phyloP scores from a whole-genome alignment of 2,329 filamentous ascomycete species.

The Pseudogymnoascus sp. region DNA sequence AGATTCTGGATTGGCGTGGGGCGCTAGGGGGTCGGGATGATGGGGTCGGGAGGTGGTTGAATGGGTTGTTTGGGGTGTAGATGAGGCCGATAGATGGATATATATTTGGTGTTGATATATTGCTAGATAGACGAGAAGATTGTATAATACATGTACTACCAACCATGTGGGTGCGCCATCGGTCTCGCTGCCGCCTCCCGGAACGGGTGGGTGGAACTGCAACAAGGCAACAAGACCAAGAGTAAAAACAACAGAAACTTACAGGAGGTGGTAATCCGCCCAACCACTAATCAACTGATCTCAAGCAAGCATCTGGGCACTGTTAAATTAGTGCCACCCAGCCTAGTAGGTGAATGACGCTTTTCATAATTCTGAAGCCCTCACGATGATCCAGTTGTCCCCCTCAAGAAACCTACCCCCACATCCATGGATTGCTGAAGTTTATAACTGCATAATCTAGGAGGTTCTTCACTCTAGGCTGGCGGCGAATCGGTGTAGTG shows the following conservation, averaged over 20 bases:
- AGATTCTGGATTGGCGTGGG: slow-evolving; percentile 35
- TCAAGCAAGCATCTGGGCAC: too few relatives aligned
- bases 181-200: too few relatives aligned
- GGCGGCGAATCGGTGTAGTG: not conserved
- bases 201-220: too few relatives aligned
- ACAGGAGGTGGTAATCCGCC: too few relatives aligned
- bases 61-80: slow-evolving; percentile 4
- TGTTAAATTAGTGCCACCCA: too few relatives aligned
- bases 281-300: too few relatives aligned
- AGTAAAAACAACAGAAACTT: too few relatives aligned
- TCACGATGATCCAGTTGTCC: too few relatives aligned
- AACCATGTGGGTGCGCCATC: not conserved
- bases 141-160: not conserved
- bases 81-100: not conserved
- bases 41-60: not conserved
- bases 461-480: too few relatives aligned
- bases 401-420: not conserved
- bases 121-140: not conserved
- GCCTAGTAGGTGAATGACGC: too few relatives aligned
- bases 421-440: not conserved
- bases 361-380: too few relatives aligned
- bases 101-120: not conserved
- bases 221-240: too few relatives aligned
- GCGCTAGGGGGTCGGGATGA: slow-evolving; percentile 11
- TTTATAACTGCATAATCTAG: not conserved